Conservation (phyloP, 768 basidiomycete species). For the Cytidiella melzeri region DNA sequence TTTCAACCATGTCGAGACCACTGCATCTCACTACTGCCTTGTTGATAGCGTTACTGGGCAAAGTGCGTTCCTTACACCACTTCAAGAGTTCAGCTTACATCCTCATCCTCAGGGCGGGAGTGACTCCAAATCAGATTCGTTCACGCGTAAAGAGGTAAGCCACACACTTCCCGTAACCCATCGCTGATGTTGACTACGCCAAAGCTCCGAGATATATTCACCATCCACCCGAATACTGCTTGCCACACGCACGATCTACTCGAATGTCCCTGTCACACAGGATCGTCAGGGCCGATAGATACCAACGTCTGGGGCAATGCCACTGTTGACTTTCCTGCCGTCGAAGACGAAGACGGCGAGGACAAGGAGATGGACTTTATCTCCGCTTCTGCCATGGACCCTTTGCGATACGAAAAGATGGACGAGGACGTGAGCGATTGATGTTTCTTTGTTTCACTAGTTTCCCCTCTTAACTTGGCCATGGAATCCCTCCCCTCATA, state of each 20-base stretch:
- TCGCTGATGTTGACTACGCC: slow-evolving; percentile 7
- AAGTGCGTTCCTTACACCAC: slow-evolving; percentile 33
- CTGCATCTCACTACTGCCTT: slow-evolving; percentile 9
- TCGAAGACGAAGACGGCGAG: slow-evolving; percentile 25
- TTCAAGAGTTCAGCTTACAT: background rate
- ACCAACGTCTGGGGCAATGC: background rate
- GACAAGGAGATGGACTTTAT: slow-evolving; percentile 46
- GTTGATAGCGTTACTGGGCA: slow-evolving; percentile 61
- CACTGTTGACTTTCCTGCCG: slow-evolving; percentile 24
- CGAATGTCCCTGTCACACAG: slow-evolving; percentile 60
- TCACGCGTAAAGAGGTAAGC: slow-evolving; percentile 78
- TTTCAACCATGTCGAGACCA: slow-evolving; percentile 15
- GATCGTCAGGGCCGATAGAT: background rate
- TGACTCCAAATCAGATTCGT: slow-evolving; percentile 74
- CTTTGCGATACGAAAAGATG: slow-evolving; percentile 35
- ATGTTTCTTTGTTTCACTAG: slow-evolving; percentile 9
- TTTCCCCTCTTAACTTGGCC: slow-evolving; percentile 9
- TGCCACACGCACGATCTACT: slow-evolving; percentile 94
- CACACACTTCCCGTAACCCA: slow-evolving; percentile 1
- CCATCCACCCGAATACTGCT: slow-evolving; percentile 67
- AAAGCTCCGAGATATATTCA: slow-evolving; percentile 90
- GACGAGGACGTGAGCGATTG: slow-evolving; percentile 43
- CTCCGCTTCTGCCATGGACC: slow-evolving; percentile 55
- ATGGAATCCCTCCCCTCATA: slow-evolving; percentile 18
- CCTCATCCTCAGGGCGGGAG: slow-evolving; percentile 32